phyloP scores from a whole-genome alignment of 441 rosid species.

The Melastoma candidum region DNA sequence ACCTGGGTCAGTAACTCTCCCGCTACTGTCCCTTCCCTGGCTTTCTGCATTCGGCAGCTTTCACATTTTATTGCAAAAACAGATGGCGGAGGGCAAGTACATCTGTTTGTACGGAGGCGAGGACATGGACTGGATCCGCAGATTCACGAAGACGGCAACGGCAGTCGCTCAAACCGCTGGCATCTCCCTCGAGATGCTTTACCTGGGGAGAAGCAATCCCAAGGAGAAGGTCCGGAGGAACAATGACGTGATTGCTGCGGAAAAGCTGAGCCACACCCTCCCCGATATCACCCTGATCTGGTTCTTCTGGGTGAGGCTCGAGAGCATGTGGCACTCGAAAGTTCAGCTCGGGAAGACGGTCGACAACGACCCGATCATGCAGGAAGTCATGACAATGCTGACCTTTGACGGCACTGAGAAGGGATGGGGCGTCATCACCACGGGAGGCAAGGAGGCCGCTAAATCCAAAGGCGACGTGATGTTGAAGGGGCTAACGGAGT shows the following conservation, averaged over 20 bases:
- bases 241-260: constrained; percentile 15
- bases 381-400: constrained; percentile 28
- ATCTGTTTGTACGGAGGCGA: constrained; percentile 34
- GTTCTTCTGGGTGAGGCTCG: constrained; percentile 42
- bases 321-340: constrained; percentile 42
- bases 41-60: background rate
- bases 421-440: constrained; percentile 31
- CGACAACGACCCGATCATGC: constrained; percentile 27
- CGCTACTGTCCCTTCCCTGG: background rate
- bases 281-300: constrained; percentile 7
- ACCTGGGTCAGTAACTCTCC: constrained; percentile 21
- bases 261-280: constrained; percentile 24
- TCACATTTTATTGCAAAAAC: background rate
- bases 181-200: constrained; percentile 29
- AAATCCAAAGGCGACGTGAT: constrained; percentile 20
- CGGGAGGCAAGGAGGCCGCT: constrained; percentile 17
- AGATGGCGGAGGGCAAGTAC: constrained; percentile 20
- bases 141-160: constrained; percentile 13
- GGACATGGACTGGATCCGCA: constrained; percentile 32
- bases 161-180: constrained; percentile 16
- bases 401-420: constrained; percentile 27
- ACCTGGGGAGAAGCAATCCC: constrained; percentile 35
- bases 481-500: constrained; percentile 14
- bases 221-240: constrained; percentile 19
- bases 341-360: constrained; percentile 20